Percentiles rank a stretch among this genome's conserved stretches.
These are phyloP conservation scores for Xylaria palmicola DNA, from an alignment of 495 filamentous ascomycete species.

Conservation along the genomic window DNA sequence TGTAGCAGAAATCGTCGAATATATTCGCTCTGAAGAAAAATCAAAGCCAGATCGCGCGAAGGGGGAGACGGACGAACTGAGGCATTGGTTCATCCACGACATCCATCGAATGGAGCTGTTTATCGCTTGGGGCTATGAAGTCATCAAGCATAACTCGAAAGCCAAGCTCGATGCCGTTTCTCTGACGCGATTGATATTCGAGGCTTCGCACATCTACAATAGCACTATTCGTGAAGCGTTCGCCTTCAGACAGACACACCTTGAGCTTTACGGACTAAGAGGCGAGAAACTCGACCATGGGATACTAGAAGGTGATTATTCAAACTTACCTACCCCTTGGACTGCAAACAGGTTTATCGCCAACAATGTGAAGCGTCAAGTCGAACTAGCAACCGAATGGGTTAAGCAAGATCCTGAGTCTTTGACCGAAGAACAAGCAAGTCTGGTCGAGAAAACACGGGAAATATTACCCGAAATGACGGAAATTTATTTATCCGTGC, in stretches of 20 bases:
- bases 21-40: constrained; percentile 69
- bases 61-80: constrained; percentile 67
- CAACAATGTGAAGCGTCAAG: constrained; percentile 53
- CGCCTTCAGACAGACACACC: constrained; percentile 66
- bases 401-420: constrained; percentile 31
- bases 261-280: constrained; percentile 66
- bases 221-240: constrained; percentile 70
- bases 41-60: constrained; percentile 54
- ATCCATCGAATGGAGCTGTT: constrained; percentile 70
- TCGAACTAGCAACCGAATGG: constrained; percentile 45
- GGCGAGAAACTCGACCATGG: constrained; percentile 64
- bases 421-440: constrained; percentile 14
- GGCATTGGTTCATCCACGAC: constrained; percentile 81
- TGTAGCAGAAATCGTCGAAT: constrained; percentile 65
- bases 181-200: constrained; percentile 56
- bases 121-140: constrained; percentile 70
- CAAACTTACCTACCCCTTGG: constrained; percentile 75
- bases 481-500: constrained; percentile 43
- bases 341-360: constrained; percentile 65
- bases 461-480: constrained; percentile 43
- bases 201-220: constrained; percentile 78
- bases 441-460: constrained; percentile 35
- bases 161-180: constrained; percentile 48
- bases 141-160: constrained; percentile 65
- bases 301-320: constrained; percentile 58